A percentile compares a stretch with the other conserved stretches of the same genome.
Conservation (phyloP, 768 basidiomycete genomes). For the Podaxis rugospora region DNA sequence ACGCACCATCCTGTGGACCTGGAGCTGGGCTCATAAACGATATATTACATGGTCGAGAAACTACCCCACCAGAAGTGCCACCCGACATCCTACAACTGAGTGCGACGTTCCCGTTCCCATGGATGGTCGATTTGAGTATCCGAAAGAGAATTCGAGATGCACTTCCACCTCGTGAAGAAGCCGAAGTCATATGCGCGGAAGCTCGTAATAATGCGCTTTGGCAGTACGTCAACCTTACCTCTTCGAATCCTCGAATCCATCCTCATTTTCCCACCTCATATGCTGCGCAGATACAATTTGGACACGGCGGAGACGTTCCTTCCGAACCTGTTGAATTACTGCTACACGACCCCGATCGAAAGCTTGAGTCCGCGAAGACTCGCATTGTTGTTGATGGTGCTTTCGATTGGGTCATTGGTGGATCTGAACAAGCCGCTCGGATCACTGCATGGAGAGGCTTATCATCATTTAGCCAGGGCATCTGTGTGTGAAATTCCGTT, state of each 20-base stretch:
- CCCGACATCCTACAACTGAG: slow-evolving; percentile 55
- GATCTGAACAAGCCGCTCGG: slow-evolving; percentile 55
- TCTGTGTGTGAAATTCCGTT: slow-evolving; percentile 70
- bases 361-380: slow-evolving; percentile 63
- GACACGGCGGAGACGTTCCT: slow-evolving; percentile 69
- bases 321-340: slow-evolving; percentile 64
- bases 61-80: slow-evolving; percentile 34
- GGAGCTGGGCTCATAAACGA: too few relatives aligned
- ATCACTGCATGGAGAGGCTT: slow-evolving; percentile 57
- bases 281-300: slow-evolving; percentile 51
- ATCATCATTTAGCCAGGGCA: slow-evolving; percentile 62
- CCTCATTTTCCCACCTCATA: not conserved
- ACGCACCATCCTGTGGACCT: too few relatives aligned
- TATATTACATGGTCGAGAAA: slow-evolving; percentile 12
- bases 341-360: slow-evolving; percentile 56
- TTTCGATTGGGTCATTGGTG: slow-evolving; percentile 68
- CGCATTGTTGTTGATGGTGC: slow-evolving; percentile 65
- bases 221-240: slow-evolving; percentile 47
- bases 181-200: slow-evolving; percentile 55
- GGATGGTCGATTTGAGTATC: slow-evolving; percentile 59
- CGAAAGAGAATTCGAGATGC: slow-evolving; percentile 60
- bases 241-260: slow-evolving; percentile 5
- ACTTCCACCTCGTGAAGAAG: slow-evolving; percentile 56
- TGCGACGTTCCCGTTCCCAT: slow-evolving; percentile 66
- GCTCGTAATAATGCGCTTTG: slow-evolving; percentile 66